These are phyloP conservation scores for Zymoseptoria ardabiliae DNA, from an alignment of 2,329 filamentous ascomycete species.

Conservation along the genomic window DNA sequence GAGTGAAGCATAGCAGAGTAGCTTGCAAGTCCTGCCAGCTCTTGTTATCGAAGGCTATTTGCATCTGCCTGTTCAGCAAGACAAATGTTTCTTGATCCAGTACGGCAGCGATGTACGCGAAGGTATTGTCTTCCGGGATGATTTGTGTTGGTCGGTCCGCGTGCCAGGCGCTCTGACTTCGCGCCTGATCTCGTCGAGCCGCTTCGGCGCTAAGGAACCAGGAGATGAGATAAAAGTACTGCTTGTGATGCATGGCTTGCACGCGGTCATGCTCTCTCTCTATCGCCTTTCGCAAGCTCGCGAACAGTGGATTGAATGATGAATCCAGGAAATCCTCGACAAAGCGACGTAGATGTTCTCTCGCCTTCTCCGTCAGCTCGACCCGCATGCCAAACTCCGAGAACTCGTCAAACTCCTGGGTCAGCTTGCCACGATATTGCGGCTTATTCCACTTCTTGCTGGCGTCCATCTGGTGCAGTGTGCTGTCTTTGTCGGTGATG, in stretches of 20 bases:
- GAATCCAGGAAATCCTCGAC: slow-evolving; percentile 92
- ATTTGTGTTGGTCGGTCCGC: slow-evolving; percentile 30
- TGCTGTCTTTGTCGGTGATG: slow-evolving; percentile 62
- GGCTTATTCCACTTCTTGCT: slow-evolving; percentile 87
- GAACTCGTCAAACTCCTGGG: slow-evolving; percentile 43
- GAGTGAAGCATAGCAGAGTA: slow-evolving; percentile 88
- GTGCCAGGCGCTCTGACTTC: slow-evolving; percentile 37
- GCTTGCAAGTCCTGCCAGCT: slow-evolving; percentile 81
- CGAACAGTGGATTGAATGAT: slow-evolving; percentile 83
- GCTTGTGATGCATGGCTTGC: slow-evolving; percentile 62
- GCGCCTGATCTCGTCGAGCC: slow-evolving; percentile 50
- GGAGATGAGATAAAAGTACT: slow-evolving; percentile 85
- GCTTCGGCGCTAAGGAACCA: slow-evolving; percentile 86
- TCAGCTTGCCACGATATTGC: slow-evolving; percentile 42
- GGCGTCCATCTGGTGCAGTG: slow-evolving; percentile 81
- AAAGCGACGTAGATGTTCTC: slow-evolving; percentile 69
- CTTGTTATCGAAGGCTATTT: slow-evolving; percentile 71
- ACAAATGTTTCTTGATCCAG: slow-evolving; percentile 95
- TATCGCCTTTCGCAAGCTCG: slow-evolving; percentile 77
- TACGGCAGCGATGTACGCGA: slow-evolving; percentile 79
- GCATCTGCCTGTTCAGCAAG: slow-evolving; percentile 74
- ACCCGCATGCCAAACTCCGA: slow-evolving; percentile 71
- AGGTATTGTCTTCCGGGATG: slow-evolving; percentile 58
- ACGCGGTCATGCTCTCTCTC: slow-evolving; percentile 83
- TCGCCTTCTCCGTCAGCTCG: slow-evolving; percentile 64